These are phyloP conservation scores for Pseudopithomyces maydicus DNA, from an alignment of 2,329 filamentous ascomycete genomes.

Conservation along the genomic window DNA sequence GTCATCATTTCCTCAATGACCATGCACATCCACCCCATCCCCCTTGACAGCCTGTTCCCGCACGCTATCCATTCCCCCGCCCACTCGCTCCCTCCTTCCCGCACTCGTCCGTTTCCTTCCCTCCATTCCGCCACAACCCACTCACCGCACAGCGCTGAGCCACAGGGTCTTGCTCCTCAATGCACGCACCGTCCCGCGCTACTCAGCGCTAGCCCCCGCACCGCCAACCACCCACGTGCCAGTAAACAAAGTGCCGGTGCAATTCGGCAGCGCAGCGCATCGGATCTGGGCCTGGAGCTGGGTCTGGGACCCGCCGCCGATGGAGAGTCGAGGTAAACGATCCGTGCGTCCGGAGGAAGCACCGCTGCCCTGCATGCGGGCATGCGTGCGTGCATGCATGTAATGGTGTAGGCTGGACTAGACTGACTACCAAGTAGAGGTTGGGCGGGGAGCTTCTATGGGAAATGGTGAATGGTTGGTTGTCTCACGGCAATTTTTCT, in stretches of 20 bases:
- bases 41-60: too few species aligned
- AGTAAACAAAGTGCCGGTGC: neutral
- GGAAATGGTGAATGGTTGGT: too few species aligned
- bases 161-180: neutral
- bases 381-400: neutral
- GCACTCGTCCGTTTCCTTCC: too few species aligned
- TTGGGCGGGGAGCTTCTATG: too few species aligned
- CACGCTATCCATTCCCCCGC: too few species aligned
- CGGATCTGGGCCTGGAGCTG: neutral
- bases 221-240: neutral
- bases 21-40: too few species aligned
- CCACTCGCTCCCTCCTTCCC: too few species aligned
- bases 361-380: neutral
- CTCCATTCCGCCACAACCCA: neutral
- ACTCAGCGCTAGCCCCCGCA: neutral
- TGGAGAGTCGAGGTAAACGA: neutral
- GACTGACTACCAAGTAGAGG: too few species aligned
- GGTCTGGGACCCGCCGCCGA: too few species aligned
- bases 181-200: neutral
- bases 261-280: neutral
- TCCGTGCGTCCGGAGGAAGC: neutral
- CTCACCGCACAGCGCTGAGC: neutral
- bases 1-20: too few species aligned
- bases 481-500: too few species aligned
- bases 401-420: too few species aligned